These are phyloP conservation scores for Lasiosphaeris hirsuta DNA, from an alignment of 495 filamentous ascomycete species.

Conservation along the genomic window DNA sequence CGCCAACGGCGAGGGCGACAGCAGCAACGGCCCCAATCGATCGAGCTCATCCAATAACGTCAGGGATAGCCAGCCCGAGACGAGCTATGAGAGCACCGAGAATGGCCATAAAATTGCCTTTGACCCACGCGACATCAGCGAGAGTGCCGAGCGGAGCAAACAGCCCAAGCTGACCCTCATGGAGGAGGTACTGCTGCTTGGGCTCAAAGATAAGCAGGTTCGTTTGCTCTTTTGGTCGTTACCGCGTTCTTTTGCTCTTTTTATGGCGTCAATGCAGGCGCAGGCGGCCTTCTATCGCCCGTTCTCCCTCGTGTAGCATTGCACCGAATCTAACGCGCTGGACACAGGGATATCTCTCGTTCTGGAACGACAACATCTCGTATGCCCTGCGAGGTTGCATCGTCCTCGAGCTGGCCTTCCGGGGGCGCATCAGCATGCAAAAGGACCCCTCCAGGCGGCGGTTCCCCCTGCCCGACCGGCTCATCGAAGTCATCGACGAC, in stretches of 20 bases:
- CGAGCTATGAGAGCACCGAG: conserved; percentile 85
- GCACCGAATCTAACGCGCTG: no score
- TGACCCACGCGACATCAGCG: conserved; percentile 94
- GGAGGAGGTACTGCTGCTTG: conserved; percentile 94
- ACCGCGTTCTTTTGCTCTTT: background rate
- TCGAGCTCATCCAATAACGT: conserved; percentile 38
- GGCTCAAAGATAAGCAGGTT: conserved; percentile 98
- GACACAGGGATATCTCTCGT: conserved; percentile 86
- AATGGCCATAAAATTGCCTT: conserved; percentile 99
- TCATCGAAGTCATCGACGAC: conserved; percentile 96
- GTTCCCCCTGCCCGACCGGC: conserved; percentile 85
- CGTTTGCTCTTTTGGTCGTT: conserved; percentile 10
- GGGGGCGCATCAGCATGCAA: conserved; percentile 97
- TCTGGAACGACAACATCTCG: conserved; percentile 99
- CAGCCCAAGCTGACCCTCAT: conserved; percentile 97
- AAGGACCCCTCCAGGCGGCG: conserved; percentile 89
- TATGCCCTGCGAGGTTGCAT: conserved; percentile 97
- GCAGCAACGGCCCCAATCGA: conserved; percentile 34
- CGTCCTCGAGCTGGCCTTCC: conserved; percentile 92
- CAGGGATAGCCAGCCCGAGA: conserved; percentile 73
- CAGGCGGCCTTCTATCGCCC: background rate
- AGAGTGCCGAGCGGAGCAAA: conserved; percentile 93
- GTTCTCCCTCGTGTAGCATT: background rate
- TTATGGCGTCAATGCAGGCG: no score
- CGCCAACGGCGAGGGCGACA: conserved; percentile 20